phyloP scores from a whole-genome alignment of 2,329 filamentous ascomycete genomes.

The Camptophora hylomeconis region DNA sequence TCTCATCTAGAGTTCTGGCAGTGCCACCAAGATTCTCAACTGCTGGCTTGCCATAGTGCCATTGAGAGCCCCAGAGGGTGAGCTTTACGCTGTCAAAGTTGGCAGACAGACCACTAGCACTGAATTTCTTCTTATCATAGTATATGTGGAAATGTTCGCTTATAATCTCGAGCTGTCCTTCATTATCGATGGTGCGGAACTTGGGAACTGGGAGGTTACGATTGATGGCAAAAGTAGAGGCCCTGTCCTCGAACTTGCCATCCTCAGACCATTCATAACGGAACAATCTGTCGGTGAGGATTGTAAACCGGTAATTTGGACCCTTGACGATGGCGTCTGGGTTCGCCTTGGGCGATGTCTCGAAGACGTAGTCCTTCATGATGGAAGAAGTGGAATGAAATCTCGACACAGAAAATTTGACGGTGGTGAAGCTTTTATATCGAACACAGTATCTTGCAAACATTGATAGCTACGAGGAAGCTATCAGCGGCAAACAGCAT shows the following conservation, averaged over 20 bases:
- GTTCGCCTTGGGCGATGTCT: constrained; percentile 31
- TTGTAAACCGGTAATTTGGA: constrained; percentile 44
- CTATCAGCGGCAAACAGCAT: too few relatives aligned
- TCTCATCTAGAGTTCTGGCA: constrained; percentile 41
- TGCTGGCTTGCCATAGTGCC: constrained; percentile 38
- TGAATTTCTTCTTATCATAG: constrained; percentile 47
- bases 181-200: constrained; percentile 25
- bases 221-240: constrained; percentile 48
- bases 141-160: constrained; percentile 42
- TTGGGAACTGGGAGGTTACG: constrained; percentile 21
- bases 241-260: constrained; percentile 47
- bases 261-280: constrained; percentile 52
- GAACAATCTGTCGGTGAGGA: constrained; percentile 43
- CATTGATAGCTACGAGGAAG: too few relatives aligned
- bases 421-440: too few relatives aligned
- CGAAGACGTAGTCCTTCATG: constrained; percentile 16
- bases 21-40: constrained; percentile 32
- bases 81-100: constrained; percentile 29
- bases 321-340: constrained; percentile 33
- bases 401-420: neutral
- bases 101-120: constrained; percentile 35
- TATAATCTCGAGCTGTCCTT: constrained; percentile 40
- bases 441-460: too few relatives aligned
- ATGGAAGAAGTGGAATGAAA: constrained; percentile 1
- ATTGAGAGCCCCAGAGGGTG: constrained; percentile 29